Evolutionary conservation across 495 filamentous ascomycete genomes (phyloP), one percentile per base, ranked within the genome.

Genomic region (Trichoderma reesei): DNA sequence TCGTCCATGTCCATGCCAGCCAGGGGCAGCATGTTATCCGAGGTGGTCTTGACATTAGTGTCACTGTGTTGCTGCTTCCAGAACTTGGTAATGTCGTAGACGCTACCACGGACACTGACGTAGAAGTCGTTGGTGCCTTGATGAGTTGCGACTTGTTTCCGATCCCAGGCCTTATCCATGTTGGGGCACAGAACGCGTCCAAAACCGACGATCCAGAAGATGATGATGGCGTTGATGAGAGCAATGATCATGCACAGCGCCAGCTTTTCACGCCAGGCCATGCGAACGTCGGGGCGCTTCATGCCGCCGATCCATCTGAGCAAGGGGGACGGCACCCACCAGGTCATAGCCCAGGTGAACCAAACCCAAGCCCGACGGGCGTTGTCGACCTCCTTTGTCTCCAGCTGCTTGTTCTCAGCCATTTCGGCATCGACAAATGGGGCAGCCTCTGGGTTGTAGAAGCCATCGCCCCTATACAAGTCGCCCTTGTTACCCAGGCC

Each of bases 251-350:
- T 75, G 34, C 90, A 83, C 10, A 98, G 79, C 5, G 96, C 86
- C 44, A 98, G 42, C 75, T 98, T 98, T 69, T 98, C 94, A 72
- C 93, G 80, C 94, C 94, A 98, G 5, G 94, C 94, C 85, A 98
- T 89, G 1, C 94, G 88, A 48, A 98, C 90, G 75, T 98, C 94
- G 1, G 94, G 94, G 48, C 94, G 86, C 76, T 96, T 96, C 94
- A 98, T 98, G 20, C 94, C 88, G 18, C 94, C 94, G 66, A 98
- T 68, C 62, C 82, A 88, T n/a, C 80, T 79, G 2, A 98, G 82
- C 0, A 86, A 61, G 61, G 91, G 91, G 2, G 92, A 96, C 1
- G 94, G 94, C 67, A 96, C 95, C 91, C 91, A 98, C 70, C 90
- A 98, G 2, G 94, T 98, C 59, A 92, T 66, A 5, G 83, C 80